These are phyloP conservation scores for Torulaspora globosa DNA, from an alignment of 1,139 yeast genomes.

Conservation along the genomic window DNA sequence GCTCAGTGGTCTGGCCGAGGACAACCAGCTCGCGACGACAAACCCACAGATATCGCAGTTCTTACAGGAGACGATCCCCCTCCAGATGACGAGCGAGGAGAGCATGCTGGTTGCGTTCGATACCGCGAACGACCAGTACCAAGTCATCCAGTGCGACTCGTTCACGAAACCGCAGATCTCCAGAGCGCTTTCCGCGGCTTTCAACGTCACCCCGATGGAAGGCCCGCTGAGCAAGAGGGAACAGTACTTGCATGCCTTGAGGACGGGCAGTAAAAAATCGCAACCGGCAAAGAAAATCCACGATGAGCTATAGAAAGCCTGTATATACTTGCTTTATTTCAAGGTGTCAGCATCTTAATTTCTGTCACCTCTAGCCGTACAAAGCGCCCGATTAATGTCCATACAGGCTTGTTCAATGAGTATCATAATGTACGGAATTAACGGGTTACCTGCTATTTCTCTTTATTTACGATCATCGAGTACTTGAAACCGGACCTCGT, in stretches of 20 bases:
- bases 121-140: conserved; percentile 19
- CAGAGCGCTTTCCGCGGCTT: conserved; percentile 19
- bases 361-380: conserved; percentile 4
- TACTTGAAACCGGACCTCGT: too few species aligned
- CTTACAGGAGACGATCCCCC: conserved; percentile 15
- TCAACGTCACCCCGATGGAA: conserved; percentile 24
- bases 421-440: too few species aligned
- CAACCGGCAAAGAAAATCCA: conserved; percentile 1
- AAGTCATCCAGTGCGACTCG: conserved; percentile 18
- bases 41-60: conserved; percentile 20
- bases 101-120: conserved; percentile 28
- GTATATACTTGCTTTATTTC: not conserved
- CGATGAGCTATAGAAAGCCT: conserved; percentile 11
- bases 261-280: conserved; percentile 14
- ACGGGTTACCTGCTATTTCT: too few species aligned
- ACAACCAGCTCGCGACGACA: conserved; percentile 3
- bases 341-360: not conserved
- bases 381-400: not conserved
- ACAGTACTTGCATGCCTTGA: conserved; percentile 19
- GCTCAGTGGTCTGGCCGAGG: conserved; percentile 6
- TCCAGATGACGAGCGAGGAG: conserved; percentile 13
- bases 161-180: conserved; percentile 24
- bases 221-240: conserved; percentile 34
- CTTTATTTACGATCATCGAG: too few species aligned
- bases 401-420: too few species aligned